Base-by-base conservation (phyloP, 352 stramenopile genomes). In the Globisporangium irregulare region DNA sequence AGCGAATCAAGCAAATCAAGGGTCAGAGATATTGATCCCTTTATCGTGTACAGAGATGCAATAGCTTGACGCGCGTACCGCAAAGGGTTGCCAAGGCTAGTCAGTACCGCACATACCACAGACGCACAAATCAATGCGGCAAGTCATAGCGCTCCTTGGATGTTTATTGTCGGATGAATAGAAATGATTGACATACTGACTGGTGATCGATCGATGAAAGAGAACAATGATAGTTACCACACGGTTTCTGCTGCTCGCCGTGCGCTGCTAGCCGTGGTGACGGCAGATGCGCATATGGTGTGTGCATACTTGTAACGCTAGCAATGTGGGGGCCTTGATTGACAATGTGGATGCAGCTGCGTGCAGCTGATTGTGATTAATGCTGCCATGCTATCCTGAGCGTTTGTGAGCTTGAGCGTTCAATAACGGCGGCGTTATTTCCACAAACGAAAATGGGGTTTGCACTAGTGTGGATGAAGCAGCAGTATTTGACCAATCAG, bases 231-330 rank as follows among this genome's bases (percentile, higher is more conserved):
- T 22, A 22, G 18, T 51, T 51, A 51, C 4, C 15, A 22, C 43
- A 22, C 18, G 41, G 41, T 22, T 50, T 50, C 41, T 50, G 41
- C 41, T n/a, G 27, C 27, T 32, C 2, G 27, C 27, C 27, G 27
- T 32, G 27, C 27, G 27, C 27, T 32, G 27, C 27, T 7, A 32
- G 27, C 27, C 27, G 27, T 32, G 27, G 27, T 32, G 27, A 32
- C 4, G 27, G 27, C 27, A 32, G 27, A 51, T 22, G 43, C 4
- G 4, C 10, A 22, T 51, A 9, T 8, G 6, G 4, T n/a, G 18
- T 58, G 53, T 58, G 53, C 24, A 59, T 24, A 36, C 25, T 12
- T 36, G 53, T 59, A 36, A 59, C 51, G 51, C 22, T 57, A 51
- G 43, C 43, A 51, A 51, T 51, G 41, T n/a, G 41, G 41, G 9